Percentiles rank a stretch among this genome's conserved stretches.
phyloP scores from a whole-genome alignment of 768 basidiomycete species.

The Kwoniella botswanensis region DNA sequence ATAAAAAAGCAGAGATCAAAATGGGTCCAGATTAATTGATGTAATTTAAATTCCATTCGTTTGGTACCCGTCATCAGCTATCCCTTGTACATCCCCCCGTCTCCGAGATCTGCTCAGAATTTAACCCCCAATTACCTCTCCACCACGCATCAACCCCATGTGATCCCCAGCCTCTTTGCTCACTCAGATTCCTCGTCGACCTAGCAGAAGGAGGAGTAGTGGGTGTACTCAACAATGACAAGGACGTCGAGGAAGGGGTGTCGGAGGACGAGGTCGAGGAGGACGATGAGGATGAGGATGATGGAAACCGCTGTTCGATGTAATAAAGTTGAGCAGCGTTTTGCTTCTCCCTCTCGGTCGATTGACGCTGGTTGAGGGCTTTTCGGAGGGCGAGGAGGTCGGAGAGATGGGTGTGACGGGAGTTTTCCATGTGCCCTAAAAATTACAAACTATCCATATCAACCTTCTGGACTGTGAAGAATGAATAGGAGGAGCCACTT shows the following conservation, averaged over 20 bases:
- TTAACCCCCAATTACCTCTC: slow-evolving; percentile 21
- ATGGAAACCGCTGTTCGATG: slow-evolving; percentile 18
- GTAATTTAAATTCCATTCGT: too few relatives aligned
- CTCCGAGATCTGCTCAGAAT: background rate
- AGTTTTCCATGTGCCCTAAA: slow-evolving; percentile 26
- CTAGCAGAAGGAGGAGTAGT: background rate
- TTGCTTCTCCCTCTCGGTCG: background rate
- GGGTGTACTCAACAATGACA: background rate
- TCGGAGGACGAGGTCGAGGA: background rate
- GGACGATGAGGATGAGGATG: slow-evolving; percentile 10
- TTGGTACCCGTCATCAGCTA: background rate
- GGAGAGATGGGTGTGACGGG: slow-evolving; percentile 8
- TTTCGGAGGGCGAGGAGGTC: slow-evolving; percentile 18
- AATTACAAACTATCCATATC: too few relatives aligned
- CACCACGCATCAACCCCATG: slow-evolving; percentile 28
- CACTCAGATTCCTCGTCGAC: background rate
- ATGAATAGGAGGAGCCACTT: background rate
- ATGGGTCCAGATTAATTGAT: background rate
- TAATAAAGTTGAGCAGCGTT: slow-evolving; percentile 12
- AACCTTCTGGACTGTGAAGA: too few relatives aligned
- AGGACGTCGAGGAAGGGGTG: background rate
- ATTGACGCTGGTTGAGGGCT: background rate
- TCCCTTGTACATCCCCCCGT: background rate
- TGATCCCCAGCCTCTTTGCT: slow-evolving; percentile 18
- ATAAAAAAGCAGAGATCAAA: background rate